Evolutionary conservation across 2,329 filamentous ascomycete genomes (phyloP).

Genomic region (Sphaerulina musiva): DNA sequence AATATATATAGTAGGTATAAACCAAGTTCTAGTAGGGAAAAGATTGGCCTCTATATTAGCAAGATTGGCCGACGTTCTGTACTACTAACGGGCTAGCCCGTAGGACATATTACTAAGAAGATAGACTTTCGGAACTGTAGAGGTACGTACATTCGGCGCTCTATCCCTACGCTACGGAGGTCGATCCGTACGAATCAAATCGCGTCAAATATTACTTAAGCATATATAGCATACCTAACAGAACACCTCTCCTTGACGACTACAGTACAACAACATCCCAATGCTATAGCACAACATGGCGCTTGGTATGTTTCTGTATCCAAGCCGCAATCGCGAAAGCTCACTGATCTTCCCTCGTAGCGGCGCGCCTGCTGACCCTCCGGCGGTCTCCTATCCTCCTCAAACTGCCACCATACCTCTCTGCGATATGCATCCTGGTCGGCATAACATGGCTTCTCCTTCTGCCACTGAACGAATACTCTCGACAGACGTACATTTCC

Average conservation of each 20-base stretch:
- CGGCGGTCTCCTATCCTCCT: slow-evolving; percentile 75
- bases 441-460: slow-evolving; percentile 86
- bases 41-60: too few species aligned
- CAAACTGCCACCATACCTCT: slow-evolving; percentile 80
- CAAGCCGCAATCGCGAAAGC: not conserved
- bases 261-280: not conserved
- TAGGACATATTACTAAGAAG: too few species aligned
- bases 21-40: too few species aligned
- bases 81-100: too few species aligned
- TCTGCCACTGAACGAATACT: slow-evolving; percentile 84
- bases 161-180: too few species aligned
- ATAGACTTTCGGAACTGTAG: too few species aligned
- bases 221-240: not conserved
- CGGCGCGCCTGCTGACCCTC: slow-evolving; percentile 58
- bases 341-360: slow-evolving; percentile 6
- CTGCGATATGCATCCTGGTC: slow-evolving; percentile 73
- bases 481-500: slow-evolving; percentile 87
- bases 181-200: too few species aligned
- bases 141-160: too few species aligned
- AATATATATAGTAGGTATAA: too few species aligned
- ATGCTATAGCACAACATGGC: slow-evolving; percentile 23
- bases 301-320: slow-evolving; percentile 21
- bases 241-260: not conserved
- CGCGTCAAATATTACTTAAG: not conserved
- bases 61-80: too few species aligned